Percentiles rank a stretch among this genome's conserved stretches.
Conservation (phyloP, 169 alveolate species). For the Eimeria tenella region DNA sequence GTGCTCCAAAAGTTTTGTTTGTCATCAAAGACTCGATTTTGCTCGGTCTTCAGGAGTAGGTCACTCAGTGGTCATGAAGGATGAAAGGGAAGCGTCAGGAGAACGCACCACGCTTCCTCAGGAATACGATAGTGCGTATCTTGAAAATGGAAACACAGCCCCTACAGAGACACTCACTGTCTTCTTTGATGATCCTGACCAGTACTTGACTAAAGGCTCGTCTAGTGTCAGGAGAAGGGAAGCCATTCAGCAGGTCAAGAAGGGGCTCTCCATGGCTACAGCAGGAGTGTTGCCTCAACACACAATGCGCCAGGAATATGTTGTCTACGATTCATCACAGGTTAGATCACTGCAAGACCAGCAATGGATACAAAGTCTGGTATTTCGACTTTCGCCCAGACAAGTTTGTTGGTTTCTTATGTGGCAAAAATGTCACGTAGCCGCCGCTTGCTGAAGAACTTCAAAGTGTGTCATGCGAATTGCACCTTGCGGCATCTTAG, state of each 20-base stretch:
- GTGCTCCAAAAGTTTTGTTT: too few relatives aligned
- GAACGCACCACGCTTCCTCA: conserved; percentile 86
- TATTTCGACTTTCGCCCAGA: background rate
- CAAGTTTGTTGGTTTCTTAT: conserved; percentile 26
- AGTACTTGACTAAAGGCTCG: conserved; percentile 40
- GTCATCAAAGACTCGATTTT: too few relatives aligned
- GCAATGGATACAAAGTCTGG: background rate
- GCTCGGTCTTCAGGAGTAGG: conserved; percentile 88
- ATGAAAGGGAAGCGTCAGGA: conserved; percentile 85
- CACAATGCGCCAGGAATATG: conserved; percentile 90
- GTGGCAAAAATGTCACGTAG: background rate
- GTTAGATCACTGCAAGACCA: conserved; percentile 56
- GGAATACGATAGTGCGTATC: conserved; percentile 83
- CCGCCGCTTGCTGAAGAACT: background rate
- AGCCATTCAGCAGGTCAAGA: conserved; percentile 25
- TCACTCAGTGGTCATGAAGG: conserved; percentile 86
- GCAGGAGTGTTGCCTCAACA: conserved; percentile 93
- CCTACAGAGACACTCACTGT: conserved; percentile 42
- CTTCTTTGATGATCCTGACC: conserved; percentile 16
- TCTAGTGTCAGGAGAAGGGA: conserved; percentile 56
- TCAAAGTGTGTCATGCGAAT: background rate
- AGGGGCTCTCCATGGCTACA: conserved; percentile 78
- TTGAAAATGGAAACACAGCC: conserved; percentile 39
- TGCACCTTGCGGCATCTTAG: conserved; percentile 45
- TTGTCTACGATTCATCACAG: conserved; percentile 92